Evolutionary conservation across 257 asterid genomes (phyloP).

Genomic region (Schizonepeta tenuifolia): DNA sequence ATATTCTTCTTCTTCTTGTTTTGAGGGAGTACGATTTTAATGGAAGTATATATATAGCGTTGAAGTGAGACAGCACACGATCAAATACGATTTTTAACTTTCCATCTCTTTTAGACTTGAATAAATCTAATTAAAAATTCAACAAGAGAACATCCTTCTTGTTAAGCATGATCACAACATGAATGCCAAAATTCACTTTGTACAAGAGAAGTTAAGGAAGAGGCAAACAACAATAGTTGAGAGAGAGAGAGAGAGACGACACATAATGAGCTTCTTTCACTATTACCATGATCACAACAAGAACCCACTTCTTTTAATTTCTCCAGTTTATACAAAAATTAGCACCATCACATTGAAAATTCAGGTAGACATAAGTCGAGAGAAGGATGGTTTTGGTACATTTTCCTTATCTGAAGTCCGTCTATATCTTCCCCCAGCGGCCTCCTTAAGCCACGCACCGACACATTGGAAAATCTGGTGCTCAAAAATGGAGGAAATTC

Average conservation of each 20-base stretch:
- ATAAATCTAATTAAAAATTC: no score
- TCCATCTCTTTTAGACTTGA: no score
- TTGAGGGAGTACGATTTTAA: no score
- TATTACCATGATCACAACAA: slow-evolving; percentile 14
- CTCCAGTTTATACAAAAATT: slow-evolving; percentile 40
- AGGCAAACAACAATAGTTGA: no score
- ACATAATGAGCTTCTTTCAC: slow-evolving; percentile 5
- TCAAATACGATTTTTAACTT: no score
- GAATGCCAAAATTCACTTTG: no score
- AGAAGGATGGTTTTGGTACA: slow-evolving; percentile 20
- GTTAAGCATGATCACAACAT: no score
- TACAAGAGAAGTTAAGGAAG: no score
- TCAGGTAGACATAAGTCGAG: slow-evolving; percentile 40
- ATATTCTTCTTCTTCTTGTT: no score
- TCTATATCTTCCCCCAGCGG: background rate
- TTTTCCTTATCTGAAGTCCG: background rate
- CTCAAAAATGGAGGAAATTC: slow-evolving; percentile 34
- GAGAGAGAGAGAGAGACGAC: background rate
- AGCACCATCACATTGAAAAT: slow-evolving; percentile 33
- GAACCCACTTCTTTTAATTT: slow-evolving; percentile 33
- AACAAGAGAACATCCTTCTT: no score
- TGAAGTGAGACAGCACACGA: no score
- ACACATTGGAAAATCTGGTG: slow-evolving; percentile 39
- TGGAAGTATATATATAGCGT: no score
- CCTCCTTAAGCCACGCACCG: slow-evolving; percentile 36